Evolutionary conservation across 192 early-diverging fungal species (phyloP).

Genomic region (Umbelopsis vinacea): DNA sequence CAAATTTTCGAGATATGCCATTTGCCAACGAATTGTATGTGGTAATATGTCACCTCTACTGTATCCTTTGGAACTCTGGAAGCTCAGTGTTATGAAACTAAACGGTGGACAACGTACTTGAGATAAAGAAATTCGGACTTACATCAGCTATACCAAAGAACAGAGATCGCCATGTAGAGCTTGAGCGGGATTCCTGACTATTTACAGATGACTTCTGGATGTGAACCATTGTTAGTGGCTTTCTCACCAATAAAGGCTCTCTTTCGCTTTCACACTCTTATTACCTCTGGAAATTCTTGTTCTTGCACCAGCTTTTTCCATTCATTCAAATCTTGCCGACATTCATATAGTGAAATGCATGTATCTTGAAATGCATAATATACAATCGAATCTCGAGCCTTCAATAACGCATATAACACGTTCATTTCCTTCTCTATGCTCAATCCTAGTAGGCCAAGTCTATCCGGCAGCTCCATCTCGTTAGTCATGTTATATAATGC

Average conservation of each 20-base stretch:
- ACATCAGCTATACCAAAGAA: slow-evolving; percentile 22
- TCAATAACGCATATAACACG: slow-evolving; percentile 36
- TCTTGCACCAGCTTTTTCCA: slow-evolving; percentile 47
- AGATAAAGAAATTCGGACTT: neutral
- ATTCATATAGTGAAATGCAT: slow-evolving; percentile 42
- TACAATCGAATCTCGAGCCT: slow-evolving; percentile 38
- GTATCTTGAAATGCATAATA: slow-evolving; percentile 56
- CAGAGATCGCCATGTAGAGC: slow-evolving; percentile 7
- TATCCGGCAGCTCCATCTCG: slow-evolving; percentile 3
- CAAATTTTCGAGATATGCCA: slow-evolving; percentile 46
- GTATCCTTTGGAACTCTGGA: slow-evolving; percentile 24
- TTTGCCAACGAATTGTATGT: slow-evolving; percentile 48
- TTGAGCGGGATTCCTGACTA: slow-evolving; percentile 22
- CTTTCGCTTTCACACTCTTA: neutral
- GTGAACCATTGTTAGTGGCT: neutral
- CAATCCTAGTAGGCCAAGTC: slow-evolving; percentile 39
- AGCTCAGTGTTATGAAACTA: neutral
- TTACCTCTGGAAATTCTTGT: slow-evolving; percentile 53
- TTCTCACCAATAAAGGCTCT: too few relatives aligned
- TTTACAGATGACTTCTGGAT: slow-evolving; percentile 26
- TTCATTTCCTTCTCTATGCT: slow-evolving; percentile 47
- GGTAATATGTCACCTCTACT: slow-evolving; percentile 42
- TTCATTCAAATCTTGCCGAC: slow-evolving; percentile 40
- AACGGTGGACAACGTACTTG: neutral
- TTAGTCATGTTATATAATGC: slow-evolving; percentile 16